A percentile compares a stretch with the other conserved stretches of the same genome.
Conservation (phyloP, 139 green algal genomes). For the Nannochloris sp. region DNA sequence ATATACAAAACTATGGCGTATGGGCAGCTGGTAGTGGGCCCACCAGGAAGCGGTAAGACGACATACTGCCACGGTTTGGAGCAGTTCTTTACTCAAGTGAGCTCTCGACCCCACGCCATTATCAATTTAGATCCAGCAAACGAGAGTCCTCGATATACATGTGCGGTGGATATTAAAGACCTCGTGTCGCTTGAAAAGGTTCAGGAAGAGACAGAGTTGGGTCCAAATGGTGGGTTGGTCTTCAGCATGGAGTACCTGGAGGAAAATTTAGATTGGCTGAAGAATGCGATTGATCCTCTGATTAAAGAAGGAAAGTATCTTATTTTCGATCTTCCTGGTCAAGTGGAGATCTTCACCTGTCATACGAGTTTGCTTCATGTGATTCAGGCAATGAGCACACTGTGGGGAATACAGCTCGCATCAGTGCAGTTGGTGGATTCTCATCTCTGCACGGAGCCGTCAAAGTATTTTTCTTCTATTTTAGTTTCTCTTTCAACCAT, state of each 20-base stretch:
- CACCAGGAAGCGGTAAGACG: constrained; percentile 91
- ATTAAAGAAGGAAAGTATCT: constrained; percentile 55
- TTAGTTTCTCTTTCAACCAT: constrained; percentile 81
- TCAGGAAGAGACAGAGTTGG: constrained; percentile 84
- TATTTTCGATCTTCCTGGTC: constrained; percentile 89
- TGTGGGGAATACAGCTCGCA: constrained; percentile 32
- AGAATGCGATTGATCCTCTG: constrained; percentile 48
- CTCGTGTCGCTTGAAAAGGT: constrained; percentile 75
- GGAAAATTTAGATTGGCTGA: constrained; percentile 92
- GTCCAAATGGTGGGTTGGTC: constrained; percentile 90
- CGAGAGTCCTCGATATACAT: constrained; percentile 82
- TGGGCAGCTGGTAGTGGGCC: constrained; percentile 87
- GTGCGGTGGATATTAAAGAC: constrained; percentile 79
- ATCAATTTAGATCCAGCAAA: constrained; percentile 74
- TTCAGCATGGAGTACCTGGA: constrained; percentile 98
- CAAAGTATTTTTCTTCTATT: constrained; percentile 74
- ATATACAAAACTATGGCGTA: neutral
- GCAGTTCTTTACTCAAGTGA: constrained; percentile 77
- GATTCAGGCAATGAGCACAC: constrained; percentile 61
- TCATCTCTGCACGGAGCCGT: constrained; percentile 74
- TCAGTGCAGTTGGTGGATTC: constrained; percentile 86
- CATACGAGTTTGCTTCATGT: constrained; percentile 73
- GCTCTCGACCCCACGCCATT: constrained; percentile 55
- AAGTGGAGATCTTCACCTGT: constrained; percentile 98
- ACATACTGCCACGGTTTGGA: constrained; percentile 87